A percentile compares a stretch with the other conserved stretches of the same genome.
phyloP scores from a whole-genome alignment of 805 yeast species.

The Blastobotrys muscicola region DNA sequence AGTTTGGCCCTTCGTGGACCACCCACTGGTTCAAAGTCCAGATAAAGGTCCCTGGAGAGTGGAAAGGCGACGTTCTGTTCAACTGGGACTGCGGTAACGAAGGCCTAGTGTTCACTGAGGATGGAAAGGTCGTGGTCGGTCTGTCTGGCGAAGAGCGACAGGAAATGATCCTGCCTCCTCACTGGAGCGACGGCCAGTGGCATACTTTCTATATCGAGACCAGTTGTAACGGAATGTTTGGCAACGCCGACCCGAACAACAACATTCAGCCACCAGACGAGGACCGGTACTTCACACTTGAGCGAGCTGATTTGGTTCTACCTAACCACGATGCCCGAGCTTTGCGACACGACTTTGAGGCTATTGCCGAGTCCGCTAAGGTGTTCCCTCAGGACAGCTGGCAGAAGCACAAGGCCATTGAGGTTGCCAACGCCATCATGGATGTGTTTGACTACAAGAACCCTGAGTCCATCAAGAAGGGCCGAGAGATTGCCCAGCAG shows the following conservation, averaged over 20 bases:
- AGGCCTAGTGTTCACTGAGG: constrained; percentile 64
- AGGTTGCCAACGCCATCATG: constrained; percentile 74
- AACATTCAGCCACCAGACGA: constrained; percentile 59
- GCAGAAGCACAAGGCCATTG: constrained; percentile 77
- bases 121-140: constrained; percentile 70
- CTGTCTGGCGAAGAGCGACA: constrained; percentile 79
- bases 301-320: constrained; percentile 64
- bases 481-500: constrained; percentile 56
- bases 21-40: constrained; percentile 85
- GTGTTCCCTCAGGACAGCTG: constrained; percentile 68
- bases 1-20: constrained; percentile 93
- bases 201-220: constrained; percentile 75
- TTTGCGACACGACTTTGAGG: constrained; percentile 70
- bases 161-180: constrained; percentile 56
- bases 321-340: constrained; percentile 76
- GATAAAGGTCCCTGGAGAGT: constrained; percentile 46
- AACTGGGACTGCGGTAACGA: constrained; percentile 85
- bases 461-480: constrained; percentile 37
- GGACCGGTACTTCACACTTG: constrained; percentile 58
- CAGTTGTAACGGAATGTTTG: constrained; percentile 94
- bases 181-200: constrained; percentile 39
- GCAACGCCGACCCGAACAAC: constrained; percentile 43
- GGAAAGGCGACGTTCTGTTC: constrained; percentile 43
- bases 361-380: constrained; percentile 85
- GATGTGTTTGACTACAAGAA: constrained; percentile 56